phyloP scores from a whole-genome alignment of 2,329 filamentous ascomycete genomes.

The Exophiala oligosperma region DNA sequence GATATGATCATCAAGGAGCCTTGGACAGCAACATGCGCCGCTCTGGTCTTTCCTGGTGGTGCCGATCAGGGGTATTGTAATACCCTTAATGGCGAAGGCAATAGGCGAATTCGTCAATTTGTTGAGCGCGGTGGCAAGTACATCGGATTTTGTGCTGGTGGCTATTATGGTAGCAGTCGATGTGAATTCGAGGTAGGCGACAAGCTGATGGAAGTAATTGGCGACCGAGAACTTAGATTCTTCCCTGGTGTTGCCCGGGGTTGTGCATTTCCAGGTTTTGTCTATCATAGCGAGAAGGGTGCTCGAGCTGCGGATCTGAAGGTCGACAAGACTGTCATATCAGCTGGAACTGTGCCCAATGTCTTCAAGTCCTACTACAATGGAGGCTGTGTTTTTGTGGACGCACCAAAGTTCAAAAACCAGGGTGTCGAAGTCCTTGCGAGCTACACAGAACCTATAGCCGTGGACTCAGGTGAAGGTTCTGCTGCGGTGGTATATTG shows the following conservation, averaged over 20 bases:
- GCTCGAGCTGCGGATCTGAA: conserved; percentile 70
- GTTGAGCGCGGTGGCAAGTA: conserved; percentile 83
- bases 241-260: conserved; percentile 85
- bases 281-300: conserved; percentile 84
- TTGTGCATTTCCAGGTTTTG: conserved; percentile 83
- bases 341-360: conserved; percentile 54
- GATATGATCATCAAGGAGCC: conserved; percentile 83
- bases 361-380: conserved; percentile 84
- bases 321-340: conserved; percentile 62
- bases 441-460: conserved; percentile 70
- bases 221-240: conserved; percentile 80
- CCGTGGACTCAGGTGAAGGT: conserved; percentile 72
- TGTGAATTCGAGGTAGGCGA: conserved; percentile 95
- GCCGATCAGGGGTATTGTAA: conserved; percentile 92
- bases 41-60: conserved; percentile 89
- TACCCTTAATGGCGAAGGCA: conserved; percentile 82
- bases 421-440: conserved; percentile 78
- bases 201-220: conserved; percentile 77
- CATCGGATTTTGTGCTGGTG: conserved; percentile 90
- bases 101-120: conserved; percentile 78
- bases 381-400: conserved; percentile 89
- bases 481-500: conserved; percentile 81
- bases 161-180: conserved; percentile 77
- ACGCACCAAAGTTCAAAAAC: conserved; percentile 63
- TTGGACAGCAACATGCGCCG: conserved; percentile 81